Conservation (phyloP, 140 eudicot species). For the Oenanthe javanica region DNA sequence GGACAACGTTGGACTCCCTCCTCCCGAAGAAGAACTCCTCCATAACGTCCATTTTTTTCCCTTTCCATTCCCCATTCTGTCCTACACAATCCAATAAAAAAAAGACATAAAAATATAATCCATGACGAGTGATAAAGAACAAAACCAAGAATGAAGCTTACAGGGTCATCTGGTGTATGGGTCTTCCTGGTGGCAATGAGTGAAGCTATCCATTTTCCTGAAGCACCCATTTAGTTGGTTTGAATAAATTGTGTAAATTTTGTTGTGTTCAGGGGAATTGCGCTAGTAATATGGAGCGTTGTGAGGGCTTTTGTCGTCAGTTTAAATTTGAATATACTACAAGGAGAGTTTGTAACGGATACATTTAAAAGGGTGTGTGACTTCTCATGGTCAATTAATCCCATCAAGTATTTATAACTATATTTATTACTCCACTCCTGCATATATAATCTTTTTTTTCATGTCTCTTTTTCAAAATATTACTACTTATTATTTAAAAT, state of each 20-base stretch:
- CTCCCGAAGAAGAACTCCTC: slow-evolving; percentile 71
- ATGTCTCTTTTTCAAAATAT: too few relatives aligned
- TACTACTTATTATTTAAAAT: too few relatives aligned
- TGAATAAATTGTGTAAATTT: neutral
- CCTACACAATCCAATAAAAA: slow-evolving; percentile 23
- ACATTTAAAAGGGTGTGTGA: neutral
- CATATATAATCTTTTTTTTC: neutral
- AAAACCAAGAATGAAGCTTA: slow-evolving; percentile 19
- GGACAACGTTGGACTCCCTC: slow-evolving; percentile 25
- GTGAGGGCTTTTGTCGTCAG: neutral
- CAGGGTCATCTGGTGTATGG: slow-evolving; percentile 31
- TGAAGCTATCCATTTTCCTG: slow-evolving; percentile 83
- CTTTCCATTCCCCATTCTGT: slow-evolving; percentile 46
- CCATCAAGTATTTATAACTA: neutral
- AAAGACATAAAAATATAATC: neutral
- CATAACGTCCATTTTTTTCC: slow-evolving; percentile 74
- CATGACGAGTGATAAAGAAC: neutral
- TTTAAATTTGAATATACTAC: neutral
- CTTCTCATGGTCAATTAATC: neutral
- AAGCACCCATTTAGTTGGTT: slow-evolving; percentile 53
- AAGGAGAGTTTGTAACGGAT: neutral
- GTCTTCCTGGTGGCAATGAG: slow-evolving; percentile 53
- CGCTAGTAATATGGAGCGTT: neutral
- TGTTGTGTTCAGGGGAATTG: neutral
- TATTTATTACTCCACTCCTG: neutral